phyloP scores from a whole-genome alignment of 2,329 filamentous ascomycete genomes.

The Curvularia lunata region DNA sequence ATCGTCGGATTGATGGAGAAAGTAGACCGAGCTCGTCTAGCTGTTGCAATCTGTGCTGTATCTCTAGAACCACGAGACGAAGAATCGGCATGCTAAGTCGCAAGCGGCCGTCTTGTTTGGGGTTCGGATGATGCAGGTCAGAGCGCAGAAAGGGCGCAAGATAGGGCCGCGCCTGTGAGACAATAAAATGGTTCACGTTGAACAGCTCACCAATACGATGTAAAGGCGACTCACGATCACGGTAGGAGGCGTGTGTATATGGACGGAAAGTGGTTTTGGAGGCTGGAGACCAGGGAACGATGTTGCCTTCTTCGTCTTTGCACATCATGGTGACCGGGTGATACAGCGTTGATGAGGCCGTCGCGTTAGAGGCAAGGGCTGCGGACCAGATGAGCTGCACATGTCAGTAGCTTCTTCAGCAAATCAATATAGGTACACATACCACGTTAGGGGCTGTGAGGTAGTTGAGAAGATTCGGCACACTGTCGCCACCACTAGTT shows the following conservation, averaged over 20 bases:
- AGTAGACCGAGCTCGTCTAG: slow-evolving; percentile 78
- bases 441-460: slow-evolving; percentile 92
- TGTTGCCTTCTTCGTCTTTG: slow-evolving; percentile 75
- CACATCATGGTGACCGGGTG: slow-evolving; percentile 73
- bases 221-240: slow-evolving; percentile 71
- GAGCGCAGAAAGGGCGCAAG: slow-evolving; percentile 83
- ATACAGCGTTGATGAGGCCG: slow-evolving; percentile 69
- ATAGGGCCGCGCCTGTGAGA: slow-evolving; percentile 90
- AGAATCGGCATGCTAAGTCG: slow-evolving; percentile 63
- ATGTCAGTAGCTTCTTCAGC: slow-evolving; percentile 16
- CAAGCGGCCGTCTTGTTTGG: slow-evolving; percentile 64
- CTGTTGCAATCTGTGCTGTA: slow-evolving; percentile 81
- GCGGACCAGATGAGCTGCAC: slow-evolving; percentile 77
- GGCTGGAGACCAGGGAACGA: slow-evolving; percentile 74
- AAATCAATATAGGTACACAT: slow-evolving; percentile 50
- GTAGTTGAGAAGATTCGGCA: slow-evolving; percentile 88
- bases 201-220: slow-evolving; percentile 80
- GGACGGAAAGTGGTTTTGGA: slow-evolving; percentile 69
- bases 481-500: slow-evolving; percentile 73
- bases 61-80: slow-evolving; percentile 74
- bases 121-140: slow-evolving; percentile 75
- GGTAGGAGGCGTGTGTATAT: slow-evolving; percentile 68
- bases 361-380: slow-evolving; percentile 76
- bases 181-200: slow-evolving; percentile 94
- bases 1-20: slow-evolving; percentile 71